Evolutionary conservation across 345 rosid genomes (phyloP).

Genomic region (Citrus inodora): DNA sequence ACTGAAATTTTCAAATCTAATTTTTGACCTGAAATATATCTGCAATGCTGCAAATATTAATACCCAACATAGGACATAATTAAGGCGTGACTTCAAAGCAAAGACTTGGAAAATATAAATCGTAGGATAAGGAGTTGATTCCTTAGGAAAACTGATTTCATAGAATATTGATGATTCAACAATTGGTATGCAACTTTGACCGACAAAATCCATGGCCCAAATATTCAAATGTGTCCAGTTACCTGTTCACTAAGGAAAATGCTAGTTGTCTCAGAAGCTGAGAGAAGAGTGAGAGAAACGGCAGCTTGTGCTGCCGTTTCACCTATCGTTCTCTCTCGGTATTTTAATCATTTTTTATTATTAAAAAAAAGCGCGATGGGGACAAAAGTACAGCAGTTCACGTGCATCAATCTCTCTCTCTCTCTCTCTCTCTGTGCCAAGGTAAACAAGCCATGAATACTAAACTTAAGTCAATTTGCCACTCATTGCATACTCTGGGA

Average conservation of each 20-base stretch:
- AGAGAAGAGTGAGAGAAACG: too few species aligned
- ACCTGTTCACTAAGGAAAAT: background rate
- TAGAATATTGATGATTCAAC: background rate
- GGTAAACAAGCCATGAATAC: too few species aligned
- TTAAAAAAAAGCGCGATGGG: too few species aligned
- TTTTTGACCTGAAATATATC: background rate
- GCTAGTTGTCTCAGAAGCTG: too few species aligned
- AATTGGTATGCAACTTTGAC: background rate
- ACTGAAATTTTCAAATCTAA: background rate
- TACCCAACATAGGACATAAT: background rate
- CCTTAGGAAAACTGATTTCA: background rate
- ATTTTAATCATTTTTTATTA: too few species aligned
- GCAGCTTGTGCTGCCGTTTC: too few species aligned
- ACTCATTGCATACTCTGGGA: too few species aligned
- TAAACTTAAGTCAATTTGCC: too few species aligned
- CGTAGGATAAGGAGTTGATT: background rate
- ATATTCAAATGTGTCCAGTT: background rate
- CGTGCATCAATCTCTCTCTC: too few species aligned
- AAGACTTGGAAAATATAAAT: background rate
- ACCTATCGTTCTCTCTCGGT: too few species aligned
- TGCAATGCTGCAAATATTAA: background rate
- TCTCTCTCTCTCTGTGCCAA: too few species aligned
- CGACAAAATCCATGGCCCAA: background rate
- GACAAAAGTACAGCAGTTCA: too few species aligned
- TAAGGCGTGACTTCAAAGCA: background rate